A percentile compares a stretch with the other conserved stretches of the same genome.
Conservation (phyloP, 2,329 filamentous ascomycete species). For the Fusarium sp. region DNA sequence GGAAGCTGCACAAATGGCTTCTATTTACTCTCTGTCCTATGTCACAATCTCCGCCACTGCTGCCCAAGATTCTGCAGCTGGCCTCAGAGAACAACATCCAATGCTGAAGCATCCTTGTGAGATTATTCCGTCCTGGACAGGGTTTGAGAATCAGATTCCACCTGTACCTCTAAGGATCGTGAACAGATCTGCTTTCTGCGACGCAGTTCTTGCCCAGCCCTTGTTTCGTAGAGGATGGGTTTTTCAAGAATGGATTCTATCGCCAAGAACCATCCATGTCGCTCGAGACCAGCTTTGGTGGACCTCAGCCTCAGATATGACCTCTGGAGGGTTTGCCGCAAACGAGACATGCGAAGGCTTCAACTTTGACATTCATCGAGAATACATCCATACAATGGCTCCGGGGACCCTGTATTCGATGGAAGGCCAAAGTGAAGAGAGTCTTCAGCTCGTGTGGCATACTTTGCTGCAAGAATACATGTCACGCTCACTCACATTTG, state of each 20-base stretch:
- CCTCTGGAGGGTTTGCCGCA: slow-evolving; percentile 7
- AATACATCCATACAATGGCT: slow-evolving; percentile 3
- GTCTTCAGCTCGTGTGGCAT: slow-evolving; percentile 6
- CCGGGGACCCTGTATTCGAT: slow-evolving; percentile 15
- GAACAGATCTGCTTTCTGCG: slow-evolving; percentile 18
- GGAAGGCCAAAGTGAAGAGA: background rate
- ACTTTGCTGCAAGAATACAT: slow-evolving; percentile 22
- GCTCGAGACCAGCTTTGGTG: slow-evolving; percentile 33
- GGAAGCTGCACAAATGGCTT: slow-evolving; percentile 29
- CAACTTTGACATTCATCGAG: slow-evolving; percentile 4
- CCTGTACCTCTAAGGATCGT: slow-evolving; percentile 14
- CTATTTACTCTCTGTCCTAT: slow-evolving; percentile 25
- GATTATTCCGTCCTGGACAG: slow-evolving; percentile 19
- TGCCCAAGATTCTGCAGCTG: slow-evolving; percentile 20
- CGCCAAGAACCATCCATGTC: slow-evolving; percentile 21
- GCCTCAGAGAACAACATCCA: slow-evolving; percentile 8
- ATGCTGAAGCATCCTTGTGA: slow-evolving; percentile 27
- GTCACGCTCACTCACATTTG: slow-evolving; percentile 23
- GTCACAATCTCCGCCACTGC: slow-evolving; percentile 27
- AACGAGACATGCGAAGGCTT: slow-evolving; percentile 30
- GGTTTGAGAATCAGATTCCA: slow-evolving; percentile 9
- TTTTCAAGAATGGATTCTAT: slow-evolving; percentile 32
- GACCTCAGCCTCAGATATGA: slow-evolving; percentile 23
- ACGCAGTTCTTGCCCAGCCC: slow-evolving; percentile 22
- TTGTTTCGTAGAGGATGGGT: slow-evolving; percentile 30